phyloP scores from a whole-genome alignment of 441 rosid genomes.

The Isatis lusitanica region DNA sequence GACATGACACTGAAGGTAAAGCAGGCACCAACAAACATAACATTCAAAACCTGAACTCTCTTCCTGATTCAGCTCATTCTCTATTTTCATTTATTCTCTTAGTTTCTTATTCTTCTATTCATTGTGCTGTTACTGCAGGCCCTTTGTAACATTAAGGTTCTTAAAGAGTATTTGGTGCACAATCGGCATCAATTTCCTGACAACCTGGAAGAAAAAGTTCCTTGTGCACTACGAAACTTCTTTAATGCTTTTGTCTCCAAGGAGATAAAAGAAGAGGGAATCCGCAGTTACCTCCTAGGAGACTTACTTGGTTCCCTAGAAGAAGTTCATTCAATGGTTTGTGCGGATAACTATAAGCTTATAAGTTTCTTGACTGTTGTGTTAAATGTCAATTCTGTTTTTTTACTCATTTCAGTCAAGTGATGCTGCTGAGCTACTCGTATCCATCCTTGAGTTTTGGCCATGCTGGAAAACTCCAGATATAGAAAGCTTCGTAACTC shows the following conservation, averaged over 20 bases:
- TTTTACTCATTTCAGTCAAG: constrained; percentile 5
- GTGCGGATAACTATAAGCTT: constrained; percentile 8
- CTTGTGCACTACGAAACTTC: constrained; percentile 15
- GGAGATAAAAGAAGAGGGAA: constrained; percentile 5
- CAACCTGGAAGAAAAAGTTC: constrained; percentile 16
- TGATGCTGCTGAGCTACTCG: constrained; percentile 28
- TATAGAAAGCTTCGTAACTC: constrained; percentile 18
- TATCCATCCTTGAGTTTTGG: constrained; percentile 27
- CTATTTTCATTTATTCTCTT: neutral
- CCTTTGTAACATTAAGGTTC: constrained; percentile 14
- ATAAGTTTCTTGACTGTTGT: neutral
- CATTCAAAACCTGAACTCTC: neutral
- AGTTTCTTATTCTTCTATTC: neutral
- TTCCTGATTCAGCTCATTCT: neutral
- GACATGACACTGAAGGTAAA: constrained; percentile 23
- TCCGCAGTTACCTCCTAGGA: constrained; percentile 18
- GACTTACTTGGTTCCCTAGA: constrained; percentile 16
- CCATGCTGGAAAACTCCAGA: constrained; percentile 25
- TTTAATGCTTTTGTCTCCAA: constrained; percentile 10
- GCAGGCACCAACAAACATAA: neutral
- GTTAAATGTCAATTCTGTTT: neutral
- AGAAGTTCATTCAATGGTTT: constrained; percentile 15
- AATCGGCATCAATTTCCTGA: neutral
- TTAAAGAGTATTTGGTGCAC: constrained; percentile 9
- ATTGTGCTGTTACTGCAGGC: constrained; percentile 13